Percentiles rank a stretch among this genome's conserved stretches.
Conservation (phyloP, 2,329 filamentous ascomycete species). For the Colletotrichum brevisporum region DNA sequence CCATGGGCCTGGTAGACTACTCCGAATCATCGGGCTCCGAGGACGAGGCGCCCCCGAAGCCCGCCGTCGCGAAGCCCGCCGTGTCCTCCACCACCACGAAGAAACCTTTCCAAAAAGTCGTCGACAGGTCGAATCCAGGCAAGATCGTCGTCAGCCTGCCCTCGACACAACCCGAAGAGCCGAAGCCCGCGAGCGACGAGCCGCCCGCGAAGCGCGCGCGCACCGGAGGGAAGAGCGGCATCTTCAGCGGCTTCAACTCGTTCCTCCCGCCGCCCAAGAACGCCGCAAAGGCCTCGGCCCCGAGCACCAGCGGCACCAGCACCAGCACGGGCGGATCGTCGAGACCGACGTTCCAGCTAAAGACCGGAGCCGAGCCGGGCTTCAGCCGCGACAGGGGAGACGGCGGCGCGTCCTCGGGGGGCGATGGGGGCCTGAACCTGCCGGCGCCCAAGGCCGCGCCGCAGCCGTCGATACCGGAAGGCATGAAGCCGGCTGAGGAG, state of each 20-base stretch:
- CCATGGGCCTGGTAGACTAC: conserved; percentile 83
- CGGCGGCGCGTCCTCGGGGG: conserved; percentile 44
- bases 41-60: conserved; percentile 48
- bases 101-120: conserved; percentile 81
- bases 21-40: conserved; percentile 84
- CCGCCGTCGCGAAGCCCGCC: conserved; percentile 48
- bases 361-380: conserved; percentile 86
- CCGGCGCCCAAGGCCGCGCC: conserved; percentile 57
- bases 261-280: conserved; percentile 89
- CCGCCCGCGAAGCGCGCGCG: conserved; percentile 81
- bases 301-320: conserved; percentile 49
- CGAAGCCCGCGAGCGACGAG: conserved; percentile 56
- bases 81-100: conserved; percentile 51
- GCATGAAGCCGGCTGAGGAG: conserved; percentile 72
- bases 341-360: conserved; percentile 70
- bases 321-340: conserved; percentile 30
- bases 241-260: conserved; percentile 87
- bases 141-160: conserved; percentile 89
- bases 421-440: conserved; percentile 49
- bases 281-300: conserved; percentile 53
- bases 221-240: conserved; percentile 62
- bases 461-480: conserved; percentile 66
- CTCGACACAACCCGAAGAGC: conserved; percentile 56
- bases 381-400: conserved; percentile 81
- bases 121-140: conserved; percentile 84